These are phyloP conservation scores for Stagonosporopsis cucurbitacearum DNA, from an alignment of 2,329 filamentous ascomycete genomes.

Conservation along the genomic window DNA sequence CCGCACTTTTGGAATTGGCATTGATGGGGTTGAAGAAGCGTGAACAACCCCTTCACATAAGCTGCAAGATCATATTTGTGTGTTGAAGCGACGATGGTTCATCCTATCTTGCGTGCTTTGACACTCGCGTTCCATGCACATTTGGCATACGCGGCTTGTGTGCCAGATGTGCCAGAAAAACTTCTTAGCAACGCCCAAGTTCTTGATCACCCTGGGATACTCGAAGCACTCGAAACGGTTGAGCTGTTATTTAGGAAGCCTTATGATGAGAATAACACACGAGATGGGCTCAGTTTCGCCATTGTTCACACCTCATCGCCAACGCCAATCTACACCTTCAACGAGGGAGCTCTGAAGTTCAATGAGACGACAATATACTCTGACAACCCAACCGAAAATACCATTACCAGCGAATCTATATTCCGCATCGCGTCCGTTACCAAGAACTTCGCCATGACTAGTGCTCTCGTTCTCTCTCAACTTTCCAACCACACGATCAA, in stretches of 20 bases:
- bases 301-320: constrained; percentile 38
- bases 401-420: constrained; percentile 38
- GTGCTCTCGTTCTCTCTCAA: constrained; percentile 24
- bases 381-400: background rate
- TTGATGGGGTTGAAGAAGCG: background rate
- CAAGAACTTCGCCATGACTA: constrained; percentile 38
- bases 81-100: background rate
- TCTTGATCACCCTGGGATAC: constrained; percentile 30
- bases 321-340: constrained; percentile 31
- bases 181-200: constrained; percentile 27
- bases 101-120: background rate
- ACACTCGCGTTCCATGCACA: background rate
- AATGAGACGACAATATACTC: constrained; percentile 31
- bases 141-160: constrained; percentile 22
- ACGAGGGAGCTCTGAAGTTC: constrained; percentile 39
- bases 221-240: constrained; percentile 33
- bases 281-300: constrained; percentile 41
- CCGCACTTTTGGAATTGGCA: constrained; percentile 1
- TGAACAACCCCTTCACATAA: background rate
- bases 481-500: constrained; percentile 16
- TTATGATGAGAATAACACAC: constrained; percentile 23
- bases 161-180: constrained; percentile 34
- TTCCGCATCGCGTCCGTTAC: constrained; percentile 41
- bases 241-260: constrained; percentile 10
- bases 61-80: background rate